Percentiles rank a stretch among this genome's conserved stretches.
Conservation (phyloP, 1,139 yeast genomes). For the Arxiozyma bovina region DNA sequence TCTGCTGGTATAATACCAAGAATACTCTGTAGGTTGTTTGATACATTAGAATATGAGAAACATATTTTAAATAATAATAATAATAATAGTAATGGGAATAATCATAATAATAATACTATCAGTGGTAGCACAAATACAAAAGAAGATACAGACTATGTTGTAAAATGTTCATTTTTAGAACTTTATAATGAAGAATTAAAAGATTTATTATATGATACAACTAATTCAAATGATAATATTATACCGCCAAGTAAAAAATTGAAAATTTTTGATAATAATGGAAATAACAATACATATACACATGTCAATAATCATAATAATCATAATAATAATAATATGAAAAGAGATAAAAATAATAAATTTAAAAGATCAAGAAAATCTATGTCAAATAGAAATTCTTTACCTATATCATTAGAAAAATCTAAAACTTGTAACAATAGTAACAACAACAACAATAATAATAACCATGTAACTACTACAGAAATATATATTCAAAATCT, state of each 20-base stretch:
- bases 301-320: neutral
- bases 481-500: conserved; percentile 45
- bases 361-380: neutral
- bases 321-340: conserved; percentile 8
- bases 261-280: conserved; percentile 44
- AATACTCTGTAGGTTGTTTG: conserved; percentile 47
- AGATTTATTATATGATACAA: conserved; percentile 45
- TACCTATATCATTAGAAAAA: conserved; percentile 3
- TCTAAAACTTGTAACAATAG: neutral
- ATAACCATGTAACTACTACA: conserved; percentile 10
- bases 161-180: conserved; percentile 65
- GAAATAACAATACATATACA: conserved; percentile 6
- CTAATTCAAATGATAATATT: conserved; percentile 1
- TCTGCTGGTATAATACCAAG: conserved; percentile 65
- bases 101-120: conserved; percentile 12
- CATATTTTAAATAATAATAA: conserved; percentile 5
- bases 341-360: neutral
- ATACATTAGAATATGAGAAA: conserved; percentile 29
- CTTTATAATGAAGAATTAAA: conserved; percentile 63
- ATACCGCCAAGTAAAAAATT: conserved; percentile 31
- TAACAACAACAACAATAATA: conserved; percentile 13
- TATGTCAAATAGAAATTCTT: conserved; percentile 2
- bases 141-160: conserved; percentile 38
- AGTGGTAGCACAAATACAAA: neutral
- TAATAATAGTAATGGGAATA: conserved; percentile 13